A percentile compares a stretch with the other conserved stretches of the same genome.
These are phyloP conservation scores for Alternaria sp. DNA, from an alignment of 2,329 filamentous ascomycete genomes.

Conservation along the genomic window DNA sequence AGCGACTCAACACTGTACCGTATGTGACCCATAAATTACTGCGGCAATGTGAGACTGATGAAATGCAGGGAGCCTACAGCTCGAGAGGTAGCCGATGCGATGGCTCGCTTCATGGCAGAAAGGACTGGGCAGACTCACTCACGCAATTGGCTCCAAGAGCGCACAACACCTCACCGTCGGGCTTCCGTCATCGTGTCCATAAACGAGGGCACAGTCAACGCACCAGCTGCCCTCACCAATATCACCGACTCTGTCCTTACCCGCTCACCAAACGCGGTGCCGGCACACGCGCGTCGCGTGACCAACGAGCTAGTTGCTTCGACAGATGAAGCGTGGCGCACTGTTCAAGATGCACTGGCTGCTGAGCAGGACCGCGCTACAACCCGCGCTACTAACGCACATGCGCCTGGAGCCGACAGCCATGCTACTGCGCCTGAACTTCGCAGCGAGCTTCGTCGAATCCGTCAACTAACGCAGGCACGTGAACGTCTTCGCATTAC, in stretches of 20 bases:
- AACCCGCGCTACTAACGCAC: conserved; percentile 18
- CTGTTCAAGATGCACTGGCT: conserved; percentile 56
- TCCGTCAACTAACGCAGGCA: conserved; percentile 46
- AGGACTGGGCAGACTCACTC: conserved; percentile 20
- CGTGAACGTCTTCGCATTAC: conserved; percentile 46
- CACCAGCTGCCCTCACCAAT: conserved; percentile 25
- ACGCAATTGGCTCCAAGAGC: conserved; percentile 27
- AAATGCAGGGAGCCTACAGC: conserved; percentile 20
- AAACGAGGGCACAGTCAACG: conserved; percentile 33
- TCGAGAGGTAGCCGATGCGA: conserved; percentile 28
- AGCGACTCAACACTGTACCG: conserved; percentile 30
- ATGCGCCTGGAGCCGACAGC: conserved; percentile 16
- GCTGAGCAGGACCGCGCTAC: conserved; percentile 40
- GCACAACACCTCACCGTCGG: conserved; percentile 45
- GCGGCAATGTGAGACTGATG: conserved; percentile 12
- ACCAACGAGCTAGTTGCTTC: conserved; percentile 39
- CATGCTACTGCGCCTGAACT: conserved; percentile 39
- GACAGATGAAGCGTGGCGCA: conserved; percentile 55
- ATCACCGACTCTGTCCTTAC: conserved; percentile 40
- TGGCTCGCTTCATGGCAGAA: conserved; percentile 31
- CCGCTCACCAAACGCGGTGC: conserved; percentile 38
- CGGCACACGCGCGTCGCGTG: conserved; percentile 40
- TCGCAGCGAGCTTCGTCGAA: conserved; percentile 41
- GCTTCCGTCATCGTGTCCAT: conserved; percentile 50
- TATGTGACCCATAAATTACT: conserved; percentile 17